A percentile compares a stretch with the other conserved stretches of the same genome.
Evolutionary conservation across 2,329 filamentous ascomycete species (phyloP).

Genomic region (Exserohilum turcica): DNA sequence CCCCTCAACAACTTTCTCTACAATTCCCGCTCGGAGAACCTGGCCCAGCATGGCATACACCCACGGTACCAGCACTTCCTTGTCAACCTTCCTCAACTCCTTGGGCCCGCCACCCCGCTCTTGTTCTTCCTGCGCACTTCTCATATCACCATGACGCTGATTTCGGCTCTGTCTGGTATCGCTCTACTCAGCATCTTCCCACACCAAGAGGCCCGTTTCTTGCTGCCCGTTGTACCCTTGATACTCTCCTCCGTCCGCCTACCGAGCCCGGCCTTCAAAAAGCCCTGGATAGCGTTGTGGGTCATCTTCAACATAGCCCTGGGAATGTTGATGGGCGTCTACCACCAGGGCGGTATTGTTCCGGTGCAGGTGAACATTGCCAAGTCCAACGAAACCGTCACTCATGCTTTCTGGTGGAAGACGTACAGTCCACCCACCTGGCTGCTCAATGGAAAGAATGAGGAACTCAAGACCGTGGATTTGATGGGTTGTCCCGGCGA

Average conservation of each 20-base stretch:
- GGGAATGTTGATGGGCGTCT: constrained; percentile 76
- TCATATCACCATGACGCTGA: constrained; percentile 62
- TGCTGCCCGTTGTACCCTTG: constrained; percentile 76
- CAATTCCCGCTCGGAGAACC: constrained; percentile 55
- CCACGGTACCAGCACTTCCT: constrained; percentile 59
- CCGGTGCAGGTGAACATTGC: constrained; percentile 77
- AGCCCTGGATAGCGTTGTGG: constrained; percentile 64
- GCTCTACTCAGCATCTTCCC: constrained; percentile 73
- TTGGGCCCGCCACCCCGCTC: constrained; percentile 58
- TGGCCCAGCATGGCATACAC: constrained; percentile 59
- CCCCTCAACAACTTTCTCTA: constrained; percentile 60
- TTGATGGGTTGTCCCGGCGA: constrained; percentile 73
- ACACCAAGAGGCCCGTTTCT: constrained; percentile 80
- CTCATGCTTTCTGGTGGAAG: constrained; percentile 81
- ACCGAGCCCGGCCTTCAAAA: constrained; percentile 60
- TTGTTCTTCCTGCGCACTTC: constrained; percentile 57
- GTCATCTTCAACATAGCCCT: constrained; percentile 71
- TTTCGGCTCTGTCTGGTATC: constrained; percentile 75
- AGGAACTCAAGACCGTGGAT: constrained; percentile 71
- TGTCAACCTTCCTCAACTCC: constrained; percentile 58
- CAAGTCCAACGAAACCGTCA: constrained; percentile 67
- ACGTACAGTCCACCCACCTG: constrained; percentile 82
- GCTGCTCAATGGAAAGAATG: constrained; percentile 77
- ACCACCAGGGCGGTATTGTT: constrained; percentile 80
- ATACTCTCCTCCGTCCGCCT: constrained; percentile 74